Evolutionary conservation across 345 rosid species (phyloP).

Genomic region (Populus ilicifolia): DNA sequence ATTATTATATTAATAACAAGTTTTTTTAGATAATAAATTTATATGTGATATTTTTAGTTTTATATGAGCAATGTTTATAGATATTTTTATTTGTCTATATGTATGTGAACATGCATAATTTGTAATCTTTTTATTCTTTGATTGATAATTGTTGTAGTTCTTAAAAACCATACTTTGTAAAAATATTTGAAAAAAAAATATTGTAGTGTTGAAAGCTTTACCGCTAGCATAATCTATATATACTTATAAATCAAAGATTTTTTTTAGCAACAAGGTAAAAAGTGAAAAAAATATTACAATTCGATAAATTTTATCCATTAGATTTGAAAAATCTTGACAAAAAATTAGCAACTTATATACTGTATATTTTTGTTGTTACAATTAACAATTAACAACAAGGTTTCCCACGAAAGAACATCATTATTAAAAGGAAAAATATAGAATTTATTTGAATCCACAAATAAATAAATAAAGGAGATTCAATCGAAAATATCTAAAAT

Average conservation of each 20-base stretch:
- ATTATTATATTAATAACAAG: no score
- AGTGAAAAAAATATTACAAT: neutral
- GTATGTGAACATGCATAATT: neutral
- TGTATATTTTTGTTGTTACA: no score
- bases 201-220: conserved; percentile 9
- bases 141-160: conserved; percentile 9
- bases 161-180: conserved; percentile 4
- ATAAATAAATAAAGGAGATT: neutral
- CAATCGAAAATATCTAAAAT: neutral
- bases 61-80: neutral
- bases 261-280: neutral
- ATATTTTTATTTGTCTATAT: neutral
- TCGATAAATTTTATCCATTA: neutral
- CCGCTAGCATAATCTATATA: conserved; percentile 11
- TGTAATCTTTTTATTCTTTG: conserved; percentile 5
- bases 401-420: neutral
- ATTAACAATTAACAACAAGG: no score
- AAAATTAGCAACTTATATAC: no score
- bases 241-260: conserved; percentile 12
- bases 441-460: neutral
- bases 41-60: neutral
- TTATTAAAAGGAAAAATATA: neutral
- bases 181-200: conserved; percentile 16
- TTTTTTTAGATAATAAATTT: neutral
- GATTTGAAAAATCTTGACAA: neutral